Evolutionary conservation across 495 filamentous ascomycete genomes (phyloP).

Genomic region (Sordaria brevicollis): DNA sequence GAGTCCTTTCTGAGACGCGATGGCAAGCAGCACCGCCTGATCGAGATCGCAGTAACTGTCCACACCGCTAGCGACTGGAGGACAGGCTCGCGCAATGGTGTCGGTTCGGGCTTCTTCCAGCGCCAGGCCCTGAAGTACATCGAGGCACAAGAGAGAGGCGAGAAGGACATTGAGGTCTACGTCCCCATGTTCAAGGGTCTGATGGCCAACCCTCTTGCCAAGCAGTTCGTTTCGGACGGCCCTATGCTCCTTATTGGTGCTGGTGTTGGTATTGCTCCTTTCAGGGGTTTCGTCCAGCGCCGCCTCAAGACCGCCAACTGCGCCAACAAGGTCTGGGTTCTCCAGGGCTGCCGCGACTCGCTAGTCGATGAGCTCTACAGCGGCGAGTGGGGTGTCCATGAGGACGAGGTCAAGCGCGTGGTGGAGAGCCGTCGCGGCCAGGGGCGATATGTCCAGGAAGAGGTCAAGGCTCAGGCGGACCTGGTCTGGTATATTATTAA

Average conservation of each 20-base stretch:
- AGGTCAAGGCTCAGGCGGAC: slow-evolving; percentile 78
- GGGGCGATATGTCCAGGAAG: slow-evolving; percentile 78
- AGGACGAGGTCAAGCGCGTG: slow-evolving; percentile 84
- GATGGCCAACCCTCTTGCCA: slow-evolving; percentile 95
- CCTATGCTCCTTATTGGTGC: slow-evolving; percentile 97
- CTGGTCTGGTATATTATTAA: slow-evolving; percentile 97
- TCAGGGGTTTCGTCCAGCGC: slow-evolving; percentile 93
- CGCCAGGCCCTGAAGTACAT: slow-evolving; percentile 61
- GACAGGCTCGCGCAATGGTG: slow-evolving; percentile 52
- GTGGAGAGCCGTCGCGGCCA: slow-evolving; percentile 75
- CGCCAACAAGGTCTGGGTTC: slow-evolving; percentile 98
- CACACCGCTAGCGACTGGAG: slow-evolving; percentile 81
- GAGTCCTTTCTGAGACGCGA: slow-evolving; percentile 61
- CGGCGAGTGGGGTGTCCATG: slow-evolving; percentile 92
- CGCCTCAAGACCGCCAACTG: slow-evolving; percentile 92
- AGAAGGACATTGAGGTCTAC: slow-evolving; percentile 49
- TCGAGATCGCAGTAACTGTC: slow-evolving; percentile 91
- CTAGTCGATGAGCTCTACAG: slow-evolving; percentile 90
- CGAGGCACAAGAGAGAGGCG: slow-evolving; percentile 48
- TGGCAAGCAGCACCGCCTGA: slow-evolving; percentile 63
- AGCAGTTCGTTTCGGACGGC: slow-evolving; percentile 79
- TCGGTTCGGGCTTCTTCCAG: slow-evolving; percentile 80
- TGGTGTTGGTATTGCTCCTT: slow-evolving; percentile 92
- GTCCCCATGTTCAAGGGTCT: slow-evolving; percentile 96
- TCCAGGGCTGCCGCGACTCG: slow-evolving; percentile 91